Percentiles rank a stretch among this genome's conserved stretches.
phyloP scores from a whole-genome alignment of 495 filamentous ascomycete genomes.

The Penicillium antarcticum region DNA sequence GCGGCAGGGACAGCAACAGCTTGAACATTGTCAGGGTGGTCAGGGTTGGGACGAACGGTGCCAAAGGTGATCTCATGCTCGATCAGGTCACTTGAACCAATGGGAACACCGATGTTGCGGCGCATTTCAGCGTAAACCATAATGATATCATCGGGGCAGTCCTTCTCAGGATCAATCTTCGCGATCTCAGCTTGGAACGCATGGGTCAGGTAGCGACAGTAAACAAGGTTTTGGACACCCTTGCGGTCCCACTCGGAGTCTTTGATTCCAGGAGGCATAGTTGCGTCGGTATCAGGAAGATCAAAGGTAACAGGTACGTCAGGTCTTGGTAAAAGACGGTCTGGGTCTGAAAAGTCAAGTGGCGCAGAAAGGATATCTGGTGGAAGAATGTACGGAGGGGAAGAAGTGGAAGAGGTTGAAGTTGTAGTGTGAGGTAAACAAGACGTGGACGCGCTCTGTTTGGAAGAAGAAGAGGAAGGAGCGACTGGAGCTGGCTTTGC shows the following conservation, averaged over 20 bases:
- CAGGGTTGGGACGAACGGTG: too few relatives aligned
- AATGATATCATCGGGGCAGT: conserved; percentile 32
- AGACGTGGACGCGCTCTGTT: too few relatives aligned
- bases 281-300: conserved; percentile 2
- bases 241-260: too few relatives aligned
- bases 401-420: conserved; percentile 1
- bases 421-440: too few relatives aligned
- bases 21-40: not conserved
- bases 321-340: conserved; percentile 2
- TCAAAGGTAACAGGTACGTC: not conserved
- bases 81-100: conserved; percentile 10
- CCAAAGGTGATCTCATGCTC: too few relatives aligned
- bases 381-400: not conserved
- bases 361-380: not conserved
- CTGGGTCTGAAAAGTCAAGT: conserved; percentile 5
- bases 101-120: conserved; percentile 29
- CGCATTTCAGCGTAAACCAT: conserved; percentile 35
- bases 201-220: conserved; percentile 22
- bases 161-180: conserved; percentile 21
- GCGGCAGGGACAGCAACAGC: not conserved
- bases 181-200: conserved; percentile 31
- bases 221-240: too few relatives aligned
- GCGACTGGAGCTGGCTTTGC: too few relatives aligned
- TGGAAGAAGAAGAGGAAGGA: too few relatives aligned
- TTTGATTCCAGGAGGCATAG: conserved; percentile 8